Base-by-base conservation (phyloP, 1,139 yeast species). In the Cylindricascospora bacillispora region DNA sequence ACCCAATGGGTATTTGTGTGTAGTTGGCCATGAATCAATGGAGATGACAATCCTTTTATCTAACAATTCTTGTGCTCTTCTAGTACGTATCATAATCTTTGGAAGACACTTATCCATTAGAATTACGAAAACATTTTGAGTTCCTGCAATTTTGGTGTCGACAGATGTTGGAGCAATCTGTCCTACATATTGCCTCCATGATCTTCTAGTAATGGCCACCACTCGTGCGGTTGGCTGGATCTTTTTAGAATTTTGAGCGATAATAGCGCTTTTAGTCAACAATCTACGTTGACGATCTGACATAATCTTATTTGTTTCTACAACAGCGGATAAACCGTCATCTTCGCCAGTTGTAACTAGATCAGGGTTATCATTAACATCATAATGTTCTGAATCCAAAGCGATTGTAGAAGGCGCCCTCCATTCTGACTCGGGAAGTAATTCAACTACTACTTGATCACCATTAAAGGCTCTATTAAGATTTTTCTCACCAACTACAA, bases 101-200 rank as follows among this genome's bases (percentile, higher is more conserved):
- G 99, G 98, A 38, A 89, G 67, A 10, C 85, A 73, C 46, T 73
- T 73, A 55, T 92, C 97, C 89, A 89, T 77, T 37, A 93, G 68
- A 31, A 79, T 65, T 6, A 89, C 93, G 51, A 89, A 78, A 35
- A 93, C 89, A 27, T 73, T 72, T 48, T 77, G 77, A 13, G 82
- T 70, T 4, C 93, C 69, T 34, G 58, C 58, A 25, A 47, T 47
- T 27, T 67, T 67, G 13, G 61, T 60, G 23, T 75, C 67, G 1
- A 80, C 78, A 3, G 93, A 77, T 21, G 77, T 69, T 26, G 92
- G 80, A 4, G 92, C 80, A 39, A 92, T 69, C 54, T 86, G 97
- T 12, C 98, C 98, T 29, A 89, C 98, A 48, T 86, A 92, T 44
- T 78, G 76, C 54, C 98, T 70, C 98, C 98, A 92, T 35, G 92